Conservation (phyloP, 148 eudicot species). For the Talinum fruticosum region DNA sequence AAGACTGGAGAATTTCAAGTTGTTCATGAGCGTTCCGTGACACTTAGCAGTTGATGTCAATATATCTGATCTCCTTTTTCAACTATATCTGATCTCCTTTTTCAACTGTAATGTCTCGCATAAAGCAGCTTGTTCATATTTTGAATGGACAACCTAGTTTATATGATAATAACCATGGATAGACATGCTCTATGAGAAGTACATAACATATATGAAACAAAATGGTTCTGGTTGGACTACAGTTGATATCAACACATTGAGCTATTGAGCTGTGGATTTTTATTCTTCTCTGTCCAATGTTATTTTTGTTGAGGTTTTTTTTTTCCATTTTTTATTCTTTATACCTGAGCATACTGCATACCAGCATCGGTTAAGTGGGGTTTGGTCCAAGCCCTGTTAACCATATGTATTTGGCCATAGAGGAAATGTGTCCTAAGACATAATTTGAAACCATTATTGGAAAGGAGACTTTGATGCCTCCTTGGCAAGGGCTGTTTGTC, state of each 20-base stretch:
- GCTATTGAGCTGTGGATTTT: not conserved
- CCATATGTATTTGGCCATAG: not conserved
- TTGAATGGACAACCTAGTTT: not conserved
- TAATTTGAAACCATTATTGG: not conserved
- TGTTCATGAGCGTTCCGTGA: too few species aligned
- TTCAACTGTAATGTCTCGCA: not conserved
- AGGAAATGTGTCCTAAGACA: not conserved
- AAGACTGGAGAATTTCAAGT: too few species aligned
- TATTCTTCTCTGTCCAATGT: not conserved
- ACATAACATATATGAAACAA: not conserved
- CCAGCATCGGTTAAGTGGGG: not conserved
- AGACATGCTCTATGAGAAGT: not conserved
- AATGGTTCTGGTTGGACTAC: not conserved
- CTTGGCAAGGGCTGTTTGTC: not conserved
- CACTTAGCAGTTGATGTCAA: not conserved
- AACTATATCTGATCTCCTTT: not conserved
- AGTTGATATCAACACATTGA: not conserved
- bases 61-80: too few species aligned
- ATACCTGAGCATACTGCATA: not conserved
- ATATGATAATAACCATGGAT: not conserved
- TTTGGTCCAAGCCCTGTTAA: not conserved
- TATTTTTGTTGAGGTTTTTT: not conserved
- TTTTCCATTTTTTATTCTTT: not conserved
- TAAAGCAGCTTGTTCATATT: not conserved
- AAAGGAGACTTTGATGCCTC: not conserved